Evolutionary conservation across 179 eudicot genomes (phyloP), one percentile per base, ranked within the genome.

Genomic region (Gypsophila paniculata): DNA sequence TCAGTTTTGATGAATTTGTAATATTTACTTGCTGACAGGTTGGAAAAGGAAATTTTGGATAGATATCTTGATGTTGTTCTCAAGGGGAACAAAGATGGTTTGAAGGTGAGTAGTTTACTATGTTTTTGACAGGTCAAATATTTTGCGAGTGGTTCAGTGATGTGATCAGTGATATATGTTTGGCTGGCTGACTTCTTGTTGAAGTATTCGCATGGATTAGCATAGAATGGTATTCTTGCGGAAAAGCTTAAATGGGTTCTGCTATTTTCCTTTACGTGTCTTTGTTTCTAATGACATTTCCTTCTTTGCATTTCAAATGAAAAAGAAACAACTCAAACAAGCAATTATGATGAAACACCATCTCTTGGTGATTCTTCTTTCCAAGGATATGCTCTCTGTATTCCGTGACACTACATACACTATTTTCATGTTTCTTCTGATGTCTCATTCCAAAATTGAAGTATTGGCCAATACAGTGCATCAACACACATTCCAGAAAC

Each of bases 1-100:
- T 71, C 6, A 8, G 42, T 57, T 8, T 65, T 63, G 54, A 39
- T 34, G 22, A 17, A 26, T 64, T 1, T 64, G 68, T 4, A 72
- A 9, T 23, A 57, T 6, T 12, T 48, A 59, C 29, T 69, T 68
- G 61, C 76, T 71, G 76, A 48, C 96, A 94, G 99, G 78, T 74
- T 94, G 84, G 99, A 94, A 87, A 91, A 88, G 78, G 99, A 94
- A 88, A 89, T 94, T 67, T 80, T 81, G 65, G 99, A 94, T 68
- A 89, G 97, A 61, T 94, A 94, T 76, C 94, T 94, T 46, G 99
- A 94, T 23, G 88, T 82, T 80, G 96, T 94, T 65, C 74, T 94
- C 78, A 94, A 94, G 85, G 99, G 99, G 78, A 94, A 94, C 85
- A 91, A 82, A 80, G 99, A 91, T 77, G 99, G 99, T 2, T 77